Evolutionary conservation across 2,329 filamentous ascomycete species (phyloP).

Genomic region (Nakataea oryzae): DNA sequence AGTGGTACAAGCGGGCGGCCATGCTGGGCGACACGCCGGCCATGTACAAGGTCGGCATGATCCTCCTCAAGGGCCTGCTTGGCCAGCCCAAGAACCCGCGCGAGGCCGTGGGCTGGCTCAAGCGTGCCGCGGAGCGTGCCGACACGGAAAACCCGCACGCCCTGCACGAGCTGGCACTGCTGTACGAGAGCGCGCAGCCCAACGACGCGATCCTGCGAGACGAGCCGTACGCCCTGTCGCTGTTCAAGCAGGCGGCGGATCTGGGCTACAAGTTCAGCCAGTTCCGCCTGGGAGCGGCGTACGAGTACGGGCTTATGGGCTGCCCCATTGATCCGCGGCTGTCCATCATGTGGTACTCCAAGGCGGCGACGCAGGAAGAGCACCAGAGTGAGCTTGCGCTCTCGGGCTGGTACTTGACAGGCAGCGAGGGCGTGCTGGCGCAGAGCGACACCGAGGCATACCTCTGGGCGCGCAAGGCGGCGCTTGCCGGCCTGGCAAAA

Average conservation of each 20-base stretch:
- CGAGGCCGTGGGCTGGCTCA: conserved; percentile 86
- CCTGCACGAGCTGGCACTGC: conserved; percentile 71
- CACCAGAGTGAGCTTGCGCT: conserved; percentile 83
- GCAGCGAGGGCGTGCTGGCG: conserved; percentile 73
- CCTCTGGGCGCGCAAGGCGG: conserved; percentile 91
- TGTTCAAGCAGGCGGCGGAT: conserved; percentile 79
- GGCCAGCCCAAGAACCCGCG: conserved; percentile 73
- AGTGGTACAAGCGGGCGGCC: conserved; percentile 95
- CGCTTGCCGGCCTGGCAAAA: conserved; percentile 77
- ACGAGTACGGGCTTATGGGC: conserved; percentile 79
- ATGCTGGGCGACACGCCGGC: conserved; percentile 82
- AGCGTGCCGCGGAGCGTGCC: conserved; percentile 80
- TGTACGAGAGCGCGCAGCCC: conserved; percentile 52
- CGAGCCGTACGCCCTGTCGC: conserved; percentile 65
- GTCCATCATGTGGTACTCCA: conserved; percentile 90
- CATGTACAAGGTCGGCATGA: conserved; percentile 99
- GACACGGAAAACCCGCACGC: conserved; percentile 90
- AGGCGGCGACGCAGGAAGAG: conserved; percentile 83
- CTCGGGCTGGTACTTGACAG: conserved; percentile 91
- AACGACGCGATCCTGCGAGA: conserved; percentile 72
- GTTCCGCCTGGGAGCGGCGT: conserved; percentile 77
- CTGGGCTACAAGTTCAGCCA: conserved; percentile 94
- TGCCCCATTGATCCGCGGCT: conserved; percentile 72
- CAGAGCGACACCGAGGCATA: conserved; percentile 96
- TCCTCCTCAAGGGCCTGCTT: conserved; percentile 84